Conservation (phyloP, 1,284 basidiomycete genomes). For the Butyriboletus appendiculatus region DNA sequence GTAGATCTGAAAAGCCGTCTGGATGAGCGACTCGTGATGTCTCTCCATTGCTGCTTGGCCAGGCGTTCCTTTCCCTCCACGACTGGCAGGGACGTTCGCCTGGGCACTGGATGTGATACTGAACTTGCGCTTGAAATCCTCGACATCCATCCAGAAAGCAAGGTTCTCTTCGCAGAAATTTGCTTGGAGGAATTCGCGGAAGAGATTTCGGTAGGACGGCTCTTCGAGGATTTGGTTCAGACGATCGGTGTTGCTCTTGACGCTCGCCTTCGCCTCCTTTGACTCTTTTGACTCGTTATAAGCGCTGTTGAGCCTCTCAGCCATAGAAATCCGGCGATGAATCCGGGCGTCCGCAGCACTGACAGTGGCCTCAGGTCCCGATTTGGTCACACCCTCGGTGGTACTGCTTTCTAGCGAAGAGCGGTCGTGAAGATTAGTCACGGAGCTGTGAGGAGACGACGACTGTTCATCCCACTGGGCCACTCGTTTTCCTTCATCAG, state of each 20-base stretch:
- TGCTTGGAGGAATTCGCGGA: conserved; percentile 91
- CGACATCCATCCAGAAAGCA: conserved; percentile 95
- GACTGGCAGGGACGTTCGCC: conserved; percentile 50
- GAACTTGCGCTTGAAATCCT: conserved; percentile 96
- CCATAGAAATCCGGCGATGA: conserved; percentile 76
- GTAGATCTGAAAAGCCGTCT: conserved; percentile 93
- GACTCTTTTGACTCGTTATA: conserved; percentile 56
- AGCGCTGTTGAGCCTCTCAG: conserved; percentile 66
- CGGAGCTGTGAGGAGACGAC: conserved; percentile 66
- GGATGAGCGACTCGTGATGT: conserved; percentile 94
- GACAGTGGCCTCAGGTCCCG: conserved; percentile 36
- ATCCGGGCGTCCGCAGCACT: conserved; percentile 62
- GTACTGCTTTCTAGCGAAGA: conserved; percentile 43
- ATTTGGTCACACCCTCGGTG: conserved; percentile 45
- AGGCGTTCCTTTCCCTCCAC: conserved; percentile 54
- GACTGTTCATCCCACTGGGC: conserved; percentile 77
- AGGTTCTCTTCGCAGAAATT: conserved; percentile 99
- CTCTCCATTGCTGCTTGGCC: conserved; percentile 93
- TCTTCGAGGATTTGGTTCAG: conserved; percentile 94
- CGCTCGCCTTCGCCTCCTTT: conserved; percentile 55
- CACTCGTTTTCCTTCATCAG: conserved; percentile 84
- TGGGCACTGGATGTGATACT: conserved; percentile 92
- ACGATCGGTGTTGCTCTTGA: conserved; percentile 91
- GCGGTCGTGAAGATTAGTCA: conserved; percentile 56
- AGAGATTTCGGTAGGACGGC: conserved; percentile 84